Evolutionary conservation across 2,329 filamentous ascomycete genomes (phyloP), one percentile per base, ranked within the genome.

Genomic region (Fusarium siculi): DNA sequence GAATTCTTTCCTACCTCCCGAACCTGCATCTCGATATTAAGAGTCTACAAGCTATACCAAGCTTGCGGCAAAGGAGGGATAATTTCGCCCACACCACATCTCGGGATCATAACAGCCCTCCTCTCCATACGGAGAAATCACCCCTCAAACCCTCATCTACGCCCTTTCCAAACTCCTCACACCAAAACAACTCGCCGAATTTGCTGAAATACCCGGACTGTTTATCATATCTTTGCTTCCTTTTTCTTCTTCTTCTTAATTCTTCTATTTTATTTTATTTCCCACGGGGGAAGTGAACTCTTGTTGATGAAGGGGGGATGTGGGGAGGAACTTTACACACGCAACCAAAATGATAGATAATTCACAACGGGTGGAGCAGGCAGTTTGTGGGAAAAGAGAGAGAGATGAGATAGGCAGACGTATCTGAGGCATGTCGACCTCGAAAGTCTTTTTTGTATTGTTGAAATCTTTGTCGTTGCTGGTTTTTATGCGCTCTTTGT

Each of bases 171-270:
- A 44, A n/a, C 56, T 62, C 44, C 44, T 52, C 50, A 47, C 61
- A 30, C 42, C 32, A 37, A 37, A 56, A 66, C 44, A 58, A 63
- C 43, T 50, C 62, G 70, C 62, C 59, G 46, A 73, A 56, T 73
- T 50, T 73, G 70, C 66, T 67, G 54, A 73, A 73, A 73, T 73
- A 73, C 71, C 71, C 71, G 54, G 19, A 68, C 52, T 70, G 61
- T 54, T 60, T 60, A 66, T 70, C 42, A 60, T 46, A 58, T 59
- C 36, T 68, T 42, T 47, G 21, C 50, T 53, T 42, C 47, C 53
- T 64, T 50, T 56, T 63, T 42, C 50, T 23, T n/a, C 14, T 16
- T n/a, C 44, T 44, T 61, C 34, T 44, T 49, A 49, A 42, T 36
- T 53, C 40, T 32, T 49, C 32, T 39, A 21, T n/a, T 53, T n/a